Evolutionary conservation across 257 asterid species (phyloP).

Genomic region (Jasminum sambac): DNA sequence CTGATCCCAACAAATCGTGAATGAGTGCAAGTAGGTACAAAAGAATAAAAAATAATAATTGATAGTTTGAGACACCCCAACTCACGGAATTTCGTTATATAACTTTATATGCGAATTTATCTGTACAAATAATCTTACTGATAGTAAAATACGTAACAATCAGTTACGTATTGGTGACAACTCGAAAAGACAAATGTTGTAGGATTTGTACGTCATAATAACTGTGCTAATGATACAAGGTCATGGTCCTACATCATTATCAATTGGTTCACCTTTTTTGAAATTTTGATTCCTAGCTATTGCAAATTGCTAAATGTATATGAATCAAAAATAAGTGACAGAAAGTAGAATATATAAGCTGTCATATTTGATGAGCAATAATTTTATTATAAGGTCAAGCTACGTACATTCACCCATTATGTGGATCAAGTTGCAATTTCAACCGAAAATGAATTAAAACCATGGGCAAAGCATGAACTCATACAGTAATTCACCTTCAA

Average conservation of each 20-base stretch:
- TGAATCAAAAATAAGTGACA: conserved; percentile 30
- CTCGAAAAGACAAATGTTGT: conserved; percentile 50
- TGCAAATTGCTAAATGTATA: conserved; percentile 37
- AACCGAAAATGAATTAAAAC: neutral
- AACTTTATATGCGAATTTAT: too few species aligned
- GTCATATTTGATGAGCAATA: conserved; percentile 32
- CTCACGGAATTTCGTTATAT: too few species aligned
- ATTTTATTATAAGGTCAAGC: conserved; percentile 18
- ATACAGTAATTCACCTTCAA: neutral
- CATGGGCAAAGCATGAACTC: neutral
- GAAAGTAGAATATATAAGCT: conserved; percentile 34
- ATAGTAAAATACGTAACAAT: neutral
- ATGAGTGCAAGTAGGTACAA: too few species aligned
- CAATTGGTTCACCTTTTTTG: conserved; percentile 28
- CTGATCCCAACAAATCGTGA: too few species aligned
- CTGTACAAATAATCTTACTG: too few species aligned
- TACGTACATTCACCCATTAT: conserved; percentile 7
- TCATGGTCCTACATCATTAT: conserved; percentile 34
- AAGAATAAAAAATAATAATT: too few species aligned
- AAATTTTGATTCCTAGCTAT: conserved; percentile 35
- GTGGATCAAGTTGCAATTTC: neutral
- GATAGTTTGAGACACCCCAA: too few species aligned
- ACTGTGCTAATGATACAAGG: conserved; percentile 36
- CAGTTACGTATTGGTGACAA: conserved; percentile 30
- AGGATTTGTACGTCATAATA: conserved; percentile 56